A percentile compares a stretch with the other conserved stretches of the same genome.
Evolutionary conservation across 2,329 filamentous ascomycete genomes (phyloP).

Genomic region (Endothia cerciana): DNA sequence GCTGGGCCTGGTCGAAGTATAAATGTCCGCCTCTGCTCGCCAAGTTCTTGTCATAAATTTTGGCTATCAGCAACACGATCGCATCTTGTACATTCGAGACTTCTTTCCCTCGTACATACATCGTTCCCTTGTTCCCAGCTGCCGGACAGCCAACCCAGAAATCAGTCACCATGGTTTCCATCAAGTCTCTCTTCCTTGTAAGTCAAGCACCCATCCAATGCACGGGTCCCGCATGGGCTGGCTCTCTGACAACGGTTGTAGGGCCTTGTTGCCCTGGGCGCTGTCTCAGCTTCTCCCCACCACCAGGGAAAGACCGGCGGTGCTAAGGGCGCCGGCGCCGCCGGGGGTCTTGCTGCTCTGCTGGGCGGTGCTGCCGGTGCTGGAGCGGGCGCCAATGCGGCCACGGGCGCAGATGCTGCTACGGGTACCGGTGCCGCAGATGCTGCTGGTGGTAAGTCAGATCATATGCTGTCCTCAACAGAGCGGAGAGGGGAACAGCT

Average conservation of each 20-base stretch:
- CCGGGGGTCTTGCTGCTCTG: slow-evolving; percentile 4
- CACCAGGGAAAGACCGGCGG: slow-evolving; percentile 16
- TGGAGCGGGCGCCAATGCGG: not conserved
- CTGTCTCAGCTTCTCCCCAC: slow-evolving; percentile 18
- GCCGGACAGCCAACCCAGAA: slow-evolving; percentile 4
- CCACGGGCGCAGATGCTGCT: not conserved
- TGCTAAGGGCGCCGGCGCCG: not conserved
- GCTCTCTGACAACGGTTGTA: not conserved
- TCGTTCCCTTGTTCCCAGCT: not conserved
- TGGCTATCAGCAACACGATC: not conserved
- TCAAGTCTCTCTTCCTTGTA: slow-evolving; percentile 19
- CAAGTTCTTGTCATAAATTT: not conserved
- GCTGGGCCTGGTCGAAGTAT: not conserved
- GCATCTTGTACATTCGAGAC: not conserved
- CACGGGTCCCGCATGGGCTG: not conserved
- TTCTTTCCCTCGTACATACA: not conserved
- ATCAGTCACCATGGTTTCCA: slow-evolving; percentile 16
- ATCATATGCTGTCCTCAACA: not conserved
- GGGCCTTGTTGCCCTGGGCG: slow-evolving; percentile 8
- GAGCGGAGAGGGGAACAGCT: not conserved
- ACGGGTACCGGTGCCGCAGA: not conserved
- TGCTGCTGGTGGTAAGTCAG: not conserved
- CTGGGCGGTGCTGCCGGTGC: slow-evolving; percentile 7
- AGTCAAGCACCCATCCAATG: not conserved
- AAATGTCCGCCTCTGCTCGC: not conserved